Conservation (phyloP, 2,329 filamentous ascomycete species). For the Chrysoporthe puriensis region DNA sequence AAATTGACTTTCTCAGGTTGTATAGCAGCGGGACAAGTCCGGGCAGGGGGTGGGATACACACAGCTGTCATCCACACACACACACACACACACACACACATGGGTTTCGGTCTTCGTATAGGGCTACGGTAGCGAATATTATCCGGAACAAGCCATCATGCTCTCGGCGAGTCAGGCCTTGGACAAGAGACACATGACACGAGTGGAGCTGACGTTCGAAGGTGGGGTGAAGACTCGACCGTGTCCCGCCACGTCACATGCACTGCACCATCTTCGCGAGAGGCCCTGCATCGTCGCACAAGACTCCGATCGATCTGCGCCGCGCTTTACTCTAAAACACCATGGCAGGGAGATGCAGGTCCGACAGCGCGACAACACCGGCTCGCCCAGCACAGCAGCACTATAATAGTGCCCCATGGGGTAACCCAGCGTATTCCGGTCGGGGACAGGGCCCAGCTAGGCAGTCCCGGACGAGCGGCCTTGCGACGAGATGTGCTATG, state of each 20-base stretch:
- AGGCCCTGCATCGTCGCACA: not conserved
- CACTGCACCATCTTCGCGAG: not conserved
- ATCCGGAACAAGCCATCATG: slow-evolving; percentile 1
- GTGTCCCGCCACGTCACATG: slow-evolving; percentile 23
- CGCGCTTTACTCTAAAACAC: not conserved
- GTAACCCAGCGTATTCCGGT: not conserved
- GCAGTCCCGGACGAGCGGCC: not conserved
- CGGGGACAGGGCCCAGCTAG: not conserved
- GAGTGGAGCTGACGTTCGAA: not conserved
- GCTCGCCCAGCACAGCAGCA: not conserved
- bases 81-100: not conserved
- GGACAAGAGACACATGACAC: slow-evolving; percentile 1
- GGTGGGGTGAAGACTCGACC: not conserved
- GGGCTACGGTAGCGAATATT: slow-evolving; percentile 4
- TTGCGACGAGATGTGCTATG: not conserved
- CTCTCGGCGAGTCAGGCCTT: not conserved
- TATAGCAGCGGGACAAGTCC: slow-evolving; percentile 24
- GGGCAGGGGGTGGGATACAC: not conserved
- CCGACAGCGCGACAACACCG: slow-evolving; percentile 13
- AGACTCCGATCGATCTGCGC: slow-evolving; percentile 1
- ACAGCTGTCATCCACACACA: not conserved
- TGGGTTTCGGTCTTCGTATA: slow-evolving; percentile 5
- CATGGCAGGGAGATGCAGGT: slow-evolving; percentile 26
- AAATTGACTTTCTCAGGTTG: slow-evolving; percentile 10
- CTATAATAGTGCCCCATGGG: slow-evolving; percentile 19